Evolutionary conservation across 2,329 filamentous ascomycete species (phyloP).

Genomic region (Aspergillus ustus): DNA sequence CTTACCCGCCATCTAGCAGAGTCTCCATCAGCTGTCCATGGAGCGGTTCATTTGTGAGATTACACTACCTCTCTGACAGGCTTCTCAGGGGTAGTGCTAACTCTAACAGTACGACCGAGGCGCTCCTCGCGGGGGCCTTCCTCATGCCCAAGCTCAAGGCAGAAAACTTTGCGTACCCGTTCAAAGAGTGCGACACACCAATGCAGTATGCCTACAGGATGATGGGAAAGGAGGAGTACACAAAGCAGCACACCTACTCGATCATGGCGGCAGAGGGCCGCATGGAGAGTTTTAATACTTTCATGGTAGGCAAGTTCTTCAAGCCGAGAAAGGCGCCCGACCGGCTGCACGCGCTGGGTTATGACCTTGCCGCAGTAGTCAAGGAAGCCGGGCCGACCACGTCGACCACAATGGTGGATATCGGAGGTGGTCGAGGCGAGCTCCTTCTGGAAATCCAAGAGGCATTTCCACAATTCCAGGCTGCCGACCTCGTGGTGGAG

Average conservation of each 20-base stretch:
- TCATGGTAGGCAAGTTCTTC: conserved; percentile 46
- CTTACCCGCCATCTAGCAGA: conserved; percentile 40
- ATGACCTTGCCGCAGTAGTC: conserved; percentile 36
- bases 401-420: conserved; percentile 39
- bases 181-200: conserved; percentile 39
- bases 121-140: conserved; percentile 41
- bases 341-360: conserved; percentile 35
- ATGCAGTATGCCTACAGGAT: conserved; percentile 41
- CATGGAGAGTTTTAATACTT: conserved; percentile 46
- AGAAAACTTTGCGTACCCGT: conserved; percentile 43
- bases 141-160: conserved; percentile 41
- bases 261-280: conserved; percentile 43
- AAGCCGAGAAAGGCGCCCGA: conserved; percentile 41
- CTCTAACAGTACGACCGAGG: conserved; percentile 38
- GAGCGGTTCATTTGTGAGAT: conserved; percentile 43
- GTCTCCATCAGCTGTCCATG: conserved; percentile 42
- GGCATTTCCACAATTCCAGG: conserved; percentile 34
- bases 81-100: neutral
- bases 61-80: neutral
- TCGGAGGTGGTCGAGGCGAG: conserved; percentile 44
- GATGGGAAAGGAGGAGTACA: conserved; percentile 36
- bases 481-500: conserved; percentile 39
- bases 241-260: conserved; percentile 40
- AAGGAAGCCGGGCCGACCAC: conserved; percentile 17
- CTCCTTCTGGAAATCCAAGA: conserved; percentile 42